These are phyloP conservation scores for Sclerotinia subarctica DNA, from an alignment of 2,329 filamentous ascomycete genomes.

Conservation along the genomic window DNA sequence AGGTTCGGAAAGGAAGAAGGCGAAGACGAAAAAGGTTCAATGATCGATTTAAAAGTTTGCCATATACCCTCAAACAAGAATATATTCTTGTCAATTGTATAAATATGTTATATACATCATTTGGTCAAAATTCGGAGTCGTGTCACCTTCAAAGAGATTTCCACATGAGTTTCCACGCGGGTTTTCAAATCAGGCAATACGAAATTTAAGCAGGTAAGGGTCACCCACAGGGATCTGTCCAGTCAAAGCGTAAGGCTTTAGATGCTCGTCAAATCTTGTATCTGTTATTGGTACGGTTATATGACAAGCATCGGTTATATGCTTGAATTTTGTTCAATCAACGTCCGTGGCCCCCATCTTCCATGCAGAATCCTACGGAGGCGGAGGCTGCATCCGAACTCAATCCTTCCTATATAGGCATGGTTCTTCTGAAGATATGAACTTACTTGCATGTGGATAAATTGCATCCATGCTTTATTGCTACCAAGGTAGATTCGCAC, in stretches of 20 bases:
- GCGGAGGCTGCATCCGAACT: not conserved
- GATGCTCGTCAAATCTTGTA: not conserved
- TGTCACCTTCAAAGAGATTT: not conserved
- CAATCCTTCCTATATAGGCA: not conserved
- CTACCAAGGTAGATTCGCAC: not conserved
- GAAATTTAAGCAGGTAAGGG: conserved; percentile 18
- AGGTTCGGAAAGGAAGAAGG: conserved; percentile 29
- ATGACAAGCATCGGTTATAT: conserved; percentile 9
- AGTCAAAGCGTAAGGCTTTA: conserved; percentile 16
- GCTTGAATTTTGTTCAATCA: conserved; percentile 3
- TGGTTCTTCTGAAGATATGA: not conserved
- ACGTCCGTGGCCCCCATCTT: conserved; percentile 7
- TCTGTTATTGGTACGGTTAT: conserved; percentile 1
- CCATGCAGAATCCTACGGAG: not conserved
- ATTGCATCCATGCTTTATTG: not conserved
- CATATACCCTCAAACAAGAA: conserved; percentile 31
- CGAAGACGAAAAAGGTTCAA: conserved; percentile 28
- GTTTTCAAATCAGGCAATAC: conserved; percentile 8
- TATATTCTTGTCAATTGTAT: conserved; percentile 9
- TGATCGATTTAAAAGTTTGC: conserved; percentile 30
- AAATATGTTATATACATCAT: conserved; percentile 4
- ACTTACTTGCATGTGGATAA: not conserved
- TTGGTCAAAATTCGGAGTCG: not conserved
- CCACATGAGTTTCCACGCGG: not conserved
- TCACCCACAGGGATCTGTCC: not conserved